Base-by-base conservation (phyloP, 2,329 filamentous ascomycete species). In the Diplodia scrobiculata region DNA sequence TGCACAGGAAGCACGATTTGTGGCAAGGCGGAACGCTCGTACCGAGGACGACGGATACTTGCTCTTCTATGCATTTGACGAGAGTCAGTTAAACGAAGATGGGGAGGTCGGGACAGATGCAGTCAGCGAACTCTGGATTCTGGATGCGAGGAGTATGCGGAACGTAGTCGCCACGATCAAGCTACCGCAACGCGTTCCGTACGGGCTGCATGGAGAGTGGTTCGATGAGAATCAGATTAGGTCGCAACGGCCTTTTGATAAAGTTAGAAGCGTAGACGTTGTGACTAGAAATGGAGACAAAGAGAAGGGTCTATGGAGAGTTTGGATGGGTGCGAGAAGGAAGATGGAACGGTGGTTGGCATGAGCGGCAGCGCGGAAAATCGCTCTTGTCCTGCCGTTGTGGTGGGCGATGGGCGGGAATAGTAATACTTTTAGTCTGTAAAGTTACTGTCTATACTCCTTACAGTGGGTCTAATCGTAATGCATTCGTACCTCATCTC, bases 51-150 rank as follows among this genome's bases (percentile, higher is more conserved):
- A 88, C 68, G 89, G 89, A 0, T 91, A 83, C 76, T 77, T 91
- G 0, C 77, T 91, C 4, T 87, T 86, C 53, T 91, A 89, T 69
- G 87, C 88, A 0, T 91, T 91, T 68, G 86, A 91, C 68, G 89
- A 91, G 70, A 79, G 81, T 1, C 87, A 91, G 72, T 77, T 90
- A 0, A 80, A 86, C n/a, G 72, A 75, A 1, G 66, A 76, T 0
- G 85, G 83, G 0, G 76, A 82, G 47, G 85, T 83, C 63, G 70
- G 66, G n/a, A 66, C 69, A 9, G 66, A 70, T 0, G 74, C 79
- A 0, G 74, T 75, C 1, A 87, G 84, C 36, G 88, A 91, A 73
- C 77, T 91, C 0, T 91, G 89, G 89, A 79, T 91, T 14, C 81
- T 91, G 34, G 83, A 91, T 71, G 88, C 88, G 0, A 82, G 73